Conservation (phyloP, 78 protist species). For the Dictyostelium purpureum region DNA sequence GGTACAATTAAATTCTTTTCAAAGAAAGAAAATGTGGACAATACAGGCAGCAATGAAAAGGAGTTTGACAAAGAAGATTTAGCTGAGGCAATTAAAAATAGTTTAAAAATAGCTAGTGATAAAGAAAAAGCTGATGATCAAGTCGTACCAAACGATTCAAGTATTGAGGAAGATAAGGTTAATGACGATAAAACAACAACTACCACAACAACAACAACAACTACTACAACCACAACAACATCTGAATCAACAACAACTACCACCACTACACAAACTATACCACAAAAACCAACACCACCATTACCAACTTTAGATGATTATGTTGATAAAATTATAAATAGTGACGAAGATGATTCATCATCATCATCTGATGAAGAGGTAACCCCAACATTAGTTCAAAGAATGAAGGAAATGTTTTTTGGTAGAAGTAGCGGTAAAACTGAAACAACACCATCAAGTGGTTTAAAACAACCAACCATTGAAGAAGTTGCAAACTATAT, state of each 20-base stretch:
- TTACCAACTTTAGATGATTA: neutral
- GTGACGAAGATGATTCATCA: neutral
- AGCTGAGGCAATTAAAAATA: neutral
- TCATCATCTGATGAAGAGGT: conserved; percentile 12
- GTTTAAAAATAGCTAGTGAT: too few relatives aligned
- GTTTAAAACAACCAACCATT: conserved; percentile 1
- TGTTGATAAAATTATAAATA: neutral
- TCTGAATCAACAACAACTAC: neutral
- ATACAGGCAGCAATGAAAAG: neutral
- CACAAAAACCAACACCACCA: neutral
- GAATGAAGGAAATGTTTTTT: conserved; percentile 8
- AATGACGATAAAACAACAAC: neutral
- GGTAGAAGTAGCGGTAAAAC: neutral
- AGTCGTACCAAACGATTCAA: neutral
- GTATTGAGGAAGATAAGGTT: neutral
- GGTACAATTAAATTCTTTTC: neutral
- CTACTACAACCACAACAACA: neutral
- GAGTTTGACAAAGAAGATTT: neutral
- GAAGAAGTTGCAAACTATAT: conserved; percentile 68
- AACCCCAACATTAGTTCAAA: neutral
- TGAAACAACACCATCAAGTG: neutral
- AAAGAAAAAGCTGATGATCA: neutral
- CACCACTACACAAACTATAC: neutral
- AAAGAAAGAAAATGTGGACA: neutral
- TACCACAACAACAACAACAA: neutral